Evolutionary conservation across 2,329 filamentous ascomycete species (phyloP), one percentile per base, ranked within the genome.

Genomic region (Paecilomyces niveus): DNA sequence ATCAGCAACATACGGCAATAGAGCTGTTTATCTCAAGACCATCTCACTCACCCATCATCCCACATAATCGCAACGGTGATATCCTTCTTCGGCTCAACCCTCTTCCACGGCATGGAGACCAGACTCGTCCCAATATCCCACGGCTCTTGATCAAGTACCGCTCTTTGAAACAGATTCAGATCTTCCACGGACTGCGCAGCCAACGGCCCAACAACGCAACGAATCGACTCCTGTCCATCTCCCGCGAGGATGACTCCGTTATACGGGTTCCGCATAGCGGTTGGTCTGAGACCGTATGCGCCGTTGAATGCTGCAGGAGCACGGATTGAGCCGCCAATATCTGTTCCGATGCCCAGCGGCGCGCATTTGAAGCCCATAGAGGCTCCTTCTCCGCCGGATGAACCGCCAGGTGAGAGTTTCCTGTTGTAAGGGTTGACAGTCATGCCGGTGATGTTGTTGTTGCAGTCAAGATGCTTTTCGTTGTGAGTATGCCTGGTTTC

Each of bases 21-120:
- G 24, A 26, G 24, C 5, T 5, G 5, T 26, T 26, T 5, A 26
- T 26, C 5, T 26, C 24, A 26, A 26, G 24, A 26, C 24, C 24
- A 26, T 26, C 24, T 26, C n/a, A 45, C 62, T 45, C 15, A 72
- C 70, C 81, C 83, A 67, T 90, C 88, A 68, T 86, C 76, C 80
- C 82, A 85, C 71, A 89, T 77, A 32, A 89, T 81, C 3, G 77
- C 87, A 56, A 90, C 60, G 0, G 70, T 71, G 29, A 73, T 66
- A 32, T 67, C 53, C 11, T 60, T 60, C 1, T 56, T 68, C 7
- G 65, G 63, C 22, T 57, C 51, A 5, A 68, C 66, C 11, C 39
- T 64, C 55, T 56, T 74, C 77, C 78, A 80, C 0, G 77, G 75
- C 2, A 78, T 54, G 3, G 76, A 75, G 1, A 74, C 65, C 7